Percentiles rank a stretch among this genome's conserved stretches.
Evolutionary conservation across 2,329 filamentous ascomycete species (phyloP).

Genomic region (Epichloe elymi): DNA sequence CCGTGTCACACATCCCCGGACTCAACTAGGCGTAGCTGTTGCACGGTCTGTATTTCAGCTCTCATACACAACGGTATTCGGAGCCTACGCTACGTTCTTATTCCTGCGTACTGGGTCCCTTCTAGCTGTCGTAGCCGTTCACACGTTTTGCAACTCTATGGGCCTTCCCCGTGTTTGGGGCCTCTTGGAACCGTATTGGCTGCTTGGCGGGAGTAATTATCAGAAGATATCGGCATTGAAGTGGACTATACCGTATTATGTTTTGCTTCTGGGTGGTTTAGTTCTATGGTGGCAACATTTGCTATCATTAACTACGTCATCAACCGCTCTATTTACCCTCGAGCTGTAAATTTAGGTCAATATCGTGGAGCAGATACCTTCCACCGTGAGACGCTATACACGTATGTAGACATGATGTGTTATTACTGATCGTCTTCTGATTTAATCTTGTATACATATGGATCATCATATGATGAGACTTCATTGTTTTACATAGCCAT

Average conservation of each 20-base stretch:
- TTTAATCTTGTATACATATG: too few species aligned
- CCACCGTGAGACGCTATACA: too few species aligned
- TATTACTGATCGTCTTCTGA: too few species aligned
- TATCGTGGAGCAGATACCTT: not conserved
- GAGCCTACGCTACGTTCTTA: conserved; percentile 82
- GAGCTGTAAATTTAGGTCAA: conserved; percentile 3
- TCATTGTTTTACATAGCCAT: not conserved
- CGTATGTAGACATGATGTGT: too few species aligned
- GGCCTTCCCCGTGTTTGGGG: conserved; percentile 83
- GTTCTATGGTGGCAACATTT: conserved; percentile 57
- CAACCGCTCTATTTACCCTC: conserved; percentile 17
- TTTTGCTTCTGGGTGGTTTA: conserved; percentile 58
- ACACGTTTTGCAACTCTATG: conserved; percentile 86
- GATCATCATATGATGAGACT: not conserved
- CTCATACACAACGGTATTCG: conserved; percentile 82
- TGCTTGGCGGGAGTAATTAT: conserved; percentile 13
- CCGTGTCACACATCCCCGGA: conserved; percentile 61
- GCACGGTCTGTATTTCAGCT: conserved; percentile 72
- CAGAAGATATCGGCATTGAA: conserved; percentile 13
- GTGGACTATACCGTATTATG: conserved; percentile 74
- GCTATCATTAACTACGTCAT: conserved; percentile 54
- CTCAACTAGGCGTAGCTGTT: conserved; percentile 48
- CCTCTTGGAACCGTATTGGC: conserved; percentile 44
- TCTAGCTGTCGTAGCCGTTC: conserved; percentile 59
- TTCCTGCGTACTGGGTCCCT: conserved; percentile 78